Conservation (phyloP, 805 yeast species). For the Ogataea glucozyma region DNA sequence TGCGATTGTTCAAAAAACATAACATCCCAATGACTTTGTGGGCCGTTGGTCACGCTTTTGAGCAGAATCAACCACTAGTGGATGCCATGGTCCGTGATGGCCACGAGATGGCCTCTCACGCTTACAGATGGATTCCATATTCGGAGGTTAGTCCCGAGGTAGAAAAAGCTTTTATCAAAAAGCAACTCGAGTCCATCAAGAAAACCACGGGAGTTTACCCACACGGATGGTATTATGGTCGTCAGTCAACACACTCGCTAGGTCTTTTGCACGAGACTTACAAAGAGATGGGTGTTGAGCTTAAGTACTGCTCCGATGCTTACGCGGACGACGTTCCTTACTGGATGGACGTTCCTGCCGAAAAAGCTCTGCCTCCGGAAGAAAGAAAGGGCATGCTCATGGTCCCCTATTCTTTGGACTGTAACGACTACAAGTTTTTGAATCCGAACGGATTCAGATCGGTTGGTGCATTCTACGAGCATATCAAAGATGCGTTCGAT, state of each 20-base stretch:
- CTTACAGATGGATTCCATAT: constrained; percentile 40
- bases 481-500: constrained; percentile 37
- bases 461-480: constrained; percentile 28
- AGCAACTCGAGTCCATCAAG: constrained; percentile 22
- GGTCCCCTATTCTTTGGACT: constrained; percentile 31
- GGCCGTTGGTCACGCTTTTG: constrained; percentile 42
- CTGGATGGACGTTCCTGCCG: constrained; percentile 32
- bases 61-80: constrained; percentile 28
- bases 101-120: constrained; percentile 42
- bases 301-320: constrained; percentile 36
- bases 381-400: constrained; percentile 30
- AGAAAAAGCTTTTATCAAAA: constrained; percentile 36
- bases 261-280: constrained; percentile 37
- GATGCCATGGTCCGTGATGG: constrained; percentile 39
- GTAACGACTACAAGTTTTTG: constrained; percentile 30
- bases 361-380: constrained; percentile 18
- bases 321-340: constrained; percentile 41
- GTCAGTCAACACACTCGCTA: constrained; percentile 36
- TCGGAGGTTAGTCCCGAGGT: constrained; percentile 32
- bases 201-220: constrained; percentile 31
- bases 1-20: constrained; percentile 35
- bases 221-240: constrained; percentile 40
- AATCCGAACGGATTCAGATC: constrained; percentile 31
- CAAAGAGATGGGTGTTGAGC: constrained; percentile 33
- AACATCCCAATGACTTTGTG: constrained; percentile 37